Evolutionary conservation across 306 rosid genomes (phyloP), one percentile per base, ranked within the genome.

Genomic region (Corylus heterophylla): DNA sequence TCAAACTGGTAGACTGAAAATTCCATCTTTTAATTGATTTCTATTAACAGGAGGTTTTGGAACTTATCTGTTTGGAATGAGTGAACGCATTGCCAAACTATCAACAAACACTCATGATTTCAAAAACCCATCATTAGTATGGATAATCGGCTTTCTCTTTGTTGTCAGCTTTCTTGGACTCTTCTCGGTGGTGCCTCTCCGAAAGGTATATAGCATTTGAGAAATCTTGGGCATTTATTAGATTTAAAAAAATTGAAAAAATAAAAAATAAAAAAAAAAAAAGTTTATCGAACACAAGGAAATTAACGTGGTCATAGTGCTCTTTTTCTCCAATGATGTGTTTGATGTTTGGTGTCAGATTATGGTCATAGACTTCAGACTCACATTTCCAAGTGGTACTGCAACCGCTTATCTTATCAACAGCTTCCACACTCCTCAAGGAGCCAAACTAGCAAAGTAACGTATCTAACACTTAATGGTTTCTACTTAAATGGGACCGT

Each of bases 371-470:
- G 88, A 85, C 63, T 85, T 88, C 79, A 88, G 86, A 79, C 78
- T 85, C 83, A 88, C 86, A 52, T 88, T 85, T 85, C 91, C 91
- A n/a, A 88, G 91, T 88, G 91, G 91, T 54, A 88, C 91, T 55
- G 89, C 89, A 70, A 88, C 89, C 64, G 91, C 91, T 64, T 76
- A 76, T 88, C 91, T 88, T 68, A 88, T 88, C 81, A 88, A 88
- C 83, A 85, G 91, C 67, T 83, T 88, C 85, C 91, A 88, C 81
- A 88, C 91, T 74, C 91, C 89, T 78, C 87, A 25, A 25, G 69
- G 69, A 61, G 52, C 54, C 31, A 62, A 49, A 49, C 14, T 62
- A 22, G 69, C 69, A 42, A 56, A 54, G 51, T 75, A 20, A 58
- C 29, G n/a, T 39, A 75, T 37, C 17, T 12, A 22, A 12, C 52